phyloP scores from a whole-genome alignment of 1,284 basidiomycete genomes.

The Xerocomus nothofagi region DNA sequence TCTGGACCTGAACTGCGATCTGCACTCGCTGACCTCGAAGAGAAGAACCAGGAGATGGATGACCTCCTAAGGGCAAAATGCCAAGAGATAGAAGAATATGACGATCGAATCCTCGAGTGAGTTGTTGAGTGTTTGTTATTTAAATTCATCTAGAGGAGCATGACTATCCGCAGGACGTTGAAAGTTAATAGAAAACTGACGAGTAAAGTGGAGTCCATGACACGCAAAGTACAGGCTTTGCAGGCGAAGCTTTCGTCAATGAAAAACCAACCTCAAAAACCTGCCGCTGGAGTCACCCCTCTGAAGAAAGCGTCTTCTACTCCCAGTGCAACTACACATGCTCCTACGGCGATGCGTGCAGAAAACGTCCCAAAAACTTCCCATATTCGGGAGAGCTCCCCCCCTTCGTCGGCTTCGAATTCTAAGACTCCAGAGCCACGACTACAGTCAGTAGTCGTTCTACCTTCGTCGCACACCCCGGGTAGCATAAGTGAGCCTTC shows the following conservation, averaged over 20 bases:
- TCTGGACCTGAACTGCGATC: conserved; percentile 54
- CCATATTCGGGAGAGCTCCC: conserved; percentile 41
- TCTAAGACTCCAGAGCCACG: conserved; percentile 52
- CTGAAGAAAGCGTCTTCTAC: conserved; percentile 3
- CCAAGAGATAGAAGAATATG: conserved; percentile 78
- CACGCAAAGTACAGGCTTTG: conserved; percentile 66
- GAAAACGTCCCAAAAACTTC: conserved; percentile 11
- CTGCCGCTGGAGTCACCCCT: conserved; percentile 11
- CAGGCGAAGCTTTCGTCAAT: conserved; percentile 62
- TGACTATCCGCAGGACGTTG: conserved; percentile 49
- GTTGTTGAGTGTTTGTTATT: conserved; percentile 34
- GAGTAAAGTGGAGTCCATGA: conserved; percentile 65
- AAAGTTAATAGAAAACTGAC: conserved; percentile 77
- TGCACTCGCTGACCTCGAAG: conserved; percentile 58
- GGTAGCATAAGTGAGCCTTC: conserved; percentile 38
- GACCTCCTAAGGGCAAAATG: conserved; percentile 65
- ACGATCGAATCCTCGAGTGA: conserved; percentile 75
- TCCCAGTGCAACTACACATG: conserved; percentile 3
- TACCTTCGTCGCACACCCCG: conserved; percentile 22
- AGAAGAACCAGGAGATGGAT: conserved; percentile 72
- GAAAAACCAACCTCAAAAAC: conserved; percentile 40
- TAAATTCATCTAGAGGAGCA: not conserved
- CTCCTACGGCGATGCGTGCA: not conserved
- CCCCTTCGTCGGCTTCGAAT: conserved; percentile 42
- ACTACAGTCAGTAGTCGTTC: not conserved